Base-by-base conservation (phyloP, 441 rosid species). In the Erodium chrysanthum region DNA sequence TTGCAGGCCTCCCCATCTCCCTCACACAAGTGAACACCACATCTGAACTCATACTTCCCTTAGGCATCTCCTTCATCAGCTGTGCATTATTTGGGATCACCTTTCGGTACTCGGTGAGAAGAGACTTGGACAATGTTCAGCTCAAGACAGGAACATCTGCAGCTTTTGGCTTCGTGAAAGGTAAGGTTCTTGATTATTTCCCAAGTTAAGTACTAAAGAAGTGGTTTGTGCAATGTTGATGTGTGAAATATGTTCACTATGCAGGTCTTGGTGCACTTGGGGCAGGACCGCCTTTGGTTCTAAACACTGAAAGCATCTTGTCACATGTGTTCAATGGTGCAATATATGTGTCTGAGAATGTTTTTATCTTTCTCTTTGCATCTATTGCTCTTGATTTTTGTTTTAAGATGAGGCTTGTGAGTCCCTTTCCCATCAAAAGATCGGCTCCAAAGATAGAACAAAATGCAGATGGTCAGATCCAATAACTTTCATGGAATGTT, bases 11-110 rank as follows among this genome's bases (percentile, higher is more conserved):
- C 9, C 97, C 96, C 0, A 69, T 90, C 60, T 86, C 81, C 65
- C 72, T 86, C 11, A 74, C 89, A 61, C 94, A 86, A 66, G 88
- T 78, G 40, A 68, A 85, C 40, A 27, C 76, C 73, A 69, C 31
- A 2, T 73, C 74, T 27, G 83, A 90, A 74, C 80, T 90, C 14
- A 7, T 87, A 69, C 92, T 88, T 58, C 88, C 97, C 22, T 31
- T 81, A 0, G 88, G 81, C 20, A 64, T 82, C 70, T 81, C 85
- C 64, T 86, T 87, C 59, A 70, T 85, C 14, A 87, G 97, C 88
- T 90, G 95, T 67, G 96, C 96, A 15, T 76, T 93, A 71, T 90
- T 88, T 20, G 98, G 98, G 11, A 86, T 93, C 56, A 90, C 97
- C 42, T 93, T 80, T 66, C 88, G 95, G 64, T 89, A 90, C 58